These are phyloP conservation scores for Bruguiera sexangula DNA, from an alignment of 345 rosid genomes.

Conservation along the genomic window DNA sequence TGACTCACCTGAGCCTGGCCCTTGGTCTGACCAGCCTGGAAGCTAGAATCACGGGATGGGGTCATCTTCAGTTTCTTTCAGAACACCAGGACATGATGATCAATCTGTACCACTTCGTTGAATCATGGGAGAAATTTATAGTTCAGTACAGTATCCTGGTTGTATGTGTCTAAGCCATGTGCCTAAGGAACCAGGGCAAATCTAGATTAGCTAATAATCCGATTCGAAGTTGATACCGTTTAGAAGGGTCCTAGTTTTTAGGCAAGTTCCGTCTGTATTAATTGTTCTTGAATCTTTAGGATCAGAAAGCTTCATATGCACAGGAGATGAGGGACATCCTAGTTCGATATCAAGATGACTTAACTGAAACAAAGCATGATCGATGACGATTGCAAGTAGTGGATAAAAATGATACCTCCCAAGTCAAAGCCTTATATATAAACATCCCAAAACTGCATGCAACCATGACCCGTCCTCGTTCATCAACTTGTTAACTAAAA, in stretches of 20 bases:
- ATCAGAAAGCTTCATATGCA: too few species aligned
- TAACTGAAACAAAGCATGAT: too few species aligned
- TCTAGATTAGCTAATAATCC: background rate
- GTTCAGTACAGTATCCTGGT: background rate
- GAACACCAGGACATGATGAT: background rate
- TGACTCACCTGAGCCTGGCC: slow-evolving; percentile 32
- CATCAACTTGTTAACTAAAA: too few species aligned
- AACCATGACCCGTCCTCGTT: too few species aligned
- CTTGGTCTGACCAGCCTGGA: slow-evolving; percentile 32
- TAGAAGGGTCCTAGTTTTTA: background rate
- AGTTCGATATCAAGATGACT: background rate
- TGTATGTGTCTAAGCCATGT: background rate
- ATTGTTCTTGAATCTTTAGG: too few species aligned
- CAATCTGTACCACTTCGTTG: background rate
- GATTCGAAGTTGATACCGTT: background rate
- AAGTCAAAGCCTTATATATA: too few species aligned
- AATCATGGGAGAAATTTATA: background rate
- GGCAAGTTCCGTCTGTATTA: too few species aligned
- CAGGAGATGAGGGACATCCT: background rate
- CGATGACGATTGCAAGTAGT: too few species aligned
- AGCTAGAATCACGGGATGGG: slow-evolving; percentile 16
- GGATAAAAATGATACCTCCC: too few species aligned
- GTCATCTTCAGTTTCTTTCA: slow-evolving; percentile 6
- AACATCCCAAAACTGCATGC: too few species aligned
- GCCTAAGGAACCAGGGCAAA: background rate